Evolutionary conservation across 2,329 filamentous ascomycete species (phyloP), one percentile per base, ranked within the genome.

Genomic region (Arthroderma sp.): DNA sequence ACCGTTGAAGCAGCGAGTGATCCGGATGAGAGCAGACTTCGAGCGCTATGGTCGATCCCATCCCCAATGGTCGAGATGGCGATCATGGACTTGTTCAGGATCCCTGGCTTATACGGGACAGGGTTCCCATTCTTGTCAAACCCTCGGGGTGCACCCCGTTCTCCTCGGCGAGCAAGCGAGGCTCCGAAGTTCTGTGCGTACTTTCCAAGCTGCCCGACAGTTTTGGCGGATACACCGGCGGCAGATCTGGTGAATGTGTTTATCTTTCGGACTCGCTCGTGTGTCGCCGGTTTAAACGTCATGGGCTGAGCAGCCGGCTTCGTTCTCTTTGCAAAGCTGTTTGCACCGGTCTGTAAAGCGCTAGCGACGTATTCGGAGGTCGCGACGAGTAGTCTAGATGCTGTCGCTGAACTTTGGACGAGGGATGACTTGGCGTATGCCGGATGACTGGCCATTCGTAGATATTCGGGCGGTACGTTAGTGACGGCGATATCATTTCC

Each of bases 1-100:
- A 95, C 81, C 0, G 82, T 85, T 32, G 79, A 86, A 27, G 89
- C 83, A n/a, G 89, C 87, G 1, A 74, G 72, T 3, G 85, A 82
- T 2, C 82, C 78, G 6, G 81, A 80, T 4, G 75, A 77, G 29
- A 98, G 72, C 29, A 98, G 69, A 50, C 78, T 84, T 43, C 82
- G 82, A 1, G 86, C 84, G 1, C 86, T 83, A 54, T 94, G 82
- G 53, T 94, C 88, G 47, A 96, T 83, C 33, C 91, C 91, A 57
- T 98, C 91, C 27, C 87, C 85, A 38, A 98, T 78, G 0, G 91
- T 98, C 34, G 83, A 86, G 63, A 96, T 96, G 0, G 91, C 91
- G 70, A 98, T 96, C 69, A 98, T 71, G 50, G 82, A 87, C 72
- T 94, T 95, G 68, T 98, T 98, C 53, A 98, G 68, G 29, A 98